Conservation (phyloP, 495 filamentous ascomycete species). For the Penicillium crystallinum region DNA sequence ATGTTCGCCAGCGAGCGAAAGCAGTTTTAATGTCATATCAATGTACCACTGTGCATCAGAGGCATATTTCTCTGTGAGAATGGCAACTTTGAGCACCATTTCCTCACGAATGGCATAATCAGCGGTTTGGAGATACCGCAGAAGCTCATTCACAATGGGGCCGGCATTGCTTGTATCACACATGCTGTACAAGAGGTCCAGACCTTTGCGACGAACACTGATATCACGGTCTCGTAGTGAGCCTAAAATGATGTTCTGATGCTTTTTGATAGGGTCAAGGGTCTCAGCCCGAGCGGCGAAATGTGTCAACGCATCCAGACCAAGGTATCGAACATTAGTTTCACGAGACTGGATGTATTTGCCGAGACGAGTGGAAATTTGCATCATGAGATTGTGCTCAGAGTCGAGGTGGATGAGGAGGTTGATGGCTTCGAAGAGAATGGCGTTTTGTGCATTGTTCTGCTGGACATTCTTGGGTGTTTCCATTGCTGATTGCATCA, state of each 20-base stretch:
- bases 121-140: constrained; percentile 91
- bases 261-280: constrained; percentile 95
- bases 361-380: constrained; percentile 88
- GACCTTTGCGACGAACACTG: constrained; percentile 88
- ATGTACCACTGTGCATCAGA: constrained; percentile 99
- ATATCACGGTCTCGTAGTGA: constrained; percentile 95
- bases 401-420: constrained; percentile 98
- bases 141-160: constrained; percentile 86
- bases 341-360: constrained; percentile 96
- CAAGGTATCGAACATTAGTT: constrained; percentile 96
- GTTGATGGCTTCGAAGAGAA: constrained; percentile 98
- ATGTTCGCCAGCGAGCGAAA: constrained; percentile 96
- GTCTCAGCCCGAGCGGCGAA: constrained; percentile 92
- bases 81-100: constrained; percentile 98
- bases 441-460: constrained; percentile 98
- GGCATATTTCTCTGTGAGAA: constrained; percentile 96
- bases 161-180: constrained; percentile 90
- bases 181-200: constrained; percentile 99
- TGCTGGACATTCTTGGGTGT: constrained; percentile 98
- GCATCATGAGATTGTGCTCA: constrained; percentile 91
- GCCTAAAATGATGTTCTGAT: constrained; percentile 91
- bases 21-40: constrained; percentile 88
- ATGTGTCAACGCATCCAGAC: constrained; percentile 97
- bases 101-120: constrained; percentile 98
- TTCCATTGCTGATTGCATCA: constrained; percentile 84